Conservation (phyloP, 768 basidiomycete species). For the Suillus subalutaceus region DNA sequence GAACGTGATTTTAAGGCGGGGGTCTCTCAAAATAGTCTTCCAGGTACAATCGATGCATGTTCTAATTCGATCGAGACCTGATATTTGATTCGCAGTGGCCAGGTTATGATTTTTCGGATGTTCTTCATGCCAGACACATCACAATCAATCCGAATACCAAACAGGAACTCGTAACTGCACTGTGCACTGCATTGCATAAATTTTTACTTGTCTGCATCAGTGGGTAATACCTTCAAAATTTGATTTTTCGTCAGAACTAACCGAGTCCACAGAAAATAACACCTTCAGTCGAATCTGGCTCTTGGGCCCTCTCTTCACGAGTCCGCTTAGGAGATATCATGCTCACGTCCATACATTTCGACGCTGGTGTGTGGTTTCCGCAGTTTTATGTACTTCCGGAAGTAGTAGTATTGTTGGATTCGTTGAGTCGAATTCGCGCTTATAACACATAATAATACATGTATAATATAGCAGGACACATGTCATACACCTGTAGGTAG, state of each 20-base stretch:
- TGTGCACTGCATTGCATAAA: neutral
- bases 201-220: neutral
- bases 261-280: neutral
- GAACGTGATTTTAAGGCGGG: neutral
- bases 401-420: neutral
- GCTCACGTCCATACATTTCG: slow-evolving; percentile 25
- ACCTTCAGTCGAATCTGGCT: slow-evolving; percentile 12
- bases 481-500: neutral
- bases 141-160: slow-evolving; percentile 18
- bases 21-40: neutral
- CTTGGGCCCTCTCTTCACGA: slow-evolving; percentile 19
- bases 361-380: slow-evolving; percentile 29
- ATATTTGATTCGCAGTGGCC: slow-evolving; percentile 23
- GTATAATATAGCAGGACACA: neutral
- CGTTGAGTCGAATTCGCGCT: neutral
- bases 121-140: slow-evolving; percentile 13
- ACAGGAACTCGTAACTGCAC: slow-evolving; percentile 12
- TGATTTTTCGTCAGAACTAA: neutral
- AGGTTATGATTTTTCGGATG: slow-evolving; percentile 17
- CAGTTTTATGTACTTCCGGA: slow-evolving; percentile 27
- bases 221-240: neutral
- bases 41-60: neutral
- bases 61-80: neutral
- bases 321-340: slow-evolving; percentile 24
- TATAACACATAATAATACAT: neutral